These are phyloP conservation scores for Wickerhamomyces sp. DNA, from an alignment of 1,139 yeast species.

Conservation along the genomic window DNA sequence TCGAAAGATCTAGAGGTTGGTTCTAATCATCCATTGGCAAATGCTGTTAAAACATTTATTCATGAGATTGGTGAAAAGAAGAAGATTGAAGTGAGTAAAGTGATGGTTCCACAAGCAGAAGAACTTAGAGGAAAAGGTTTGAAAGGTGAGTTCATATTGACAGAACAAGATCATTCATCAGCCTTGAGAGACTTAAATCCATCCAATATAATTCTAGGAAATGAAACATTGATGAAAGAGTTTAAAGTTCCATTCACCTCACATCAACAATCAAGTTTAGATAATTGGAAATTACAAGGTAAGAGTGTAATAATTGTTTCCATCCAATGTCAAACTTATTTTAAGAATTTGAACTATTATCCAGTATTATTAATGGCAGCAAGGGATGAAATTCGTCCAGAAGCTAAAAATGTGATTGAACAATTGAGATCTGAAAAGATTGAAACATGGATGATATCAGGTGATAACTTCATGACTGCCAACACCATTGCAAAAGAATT, in stretches of 20 bases:
- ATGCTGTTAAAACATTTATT: constrained; percentile 47
- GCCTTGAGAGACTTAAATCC: constrained; percentile 32
- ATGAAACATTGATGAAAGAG: constrained; percentile 51
- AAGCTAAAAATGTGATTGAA: constrained; percentile 48
- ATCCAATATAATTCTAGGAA: constrained; percentile 53
- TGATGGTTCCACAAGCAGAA: constrained; percentile 43
- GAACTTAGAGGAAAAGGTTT: constrained; percentile 59
- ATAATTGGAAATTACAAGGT: constrained; percentile 56
- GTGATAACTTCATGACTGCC: constrained; percentile 68
- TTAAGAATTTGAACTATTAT: constrained; percentile 30
- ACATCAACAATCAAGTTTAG: constrained; percentile 29
- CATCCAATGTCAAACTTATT: constrained; percentile 29
- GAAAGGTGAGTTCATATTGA: constrained; percentile 35
- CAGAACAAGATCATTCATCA: constrained; percentile 19
- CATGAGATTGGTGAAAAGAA: constrained; percentile 19
- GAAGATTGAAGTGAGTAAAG: constrained; percentile 27
- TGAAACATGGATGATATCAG: constrained; percentile 59
- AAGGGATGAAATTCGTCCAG: constrained; percentile 61
- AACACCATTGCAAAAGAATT: constrained; percentile 60
- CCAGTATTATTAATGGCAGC: constrained; percentile 51
- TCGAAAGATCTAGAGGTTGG: constrained; percentile 57
- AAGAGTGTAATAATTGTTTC: constrained; percentile 62
- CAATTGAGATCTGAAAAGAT: constrained; percentile 41
- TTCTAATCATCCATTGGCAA: constrained; percentile 70
- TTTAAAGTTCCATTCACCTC: constrained; percentile 28